Evolutionary conservation across 208 protist genomes (phyloP).

Genomic region (Endotrypanum monterogeii): DNA sequence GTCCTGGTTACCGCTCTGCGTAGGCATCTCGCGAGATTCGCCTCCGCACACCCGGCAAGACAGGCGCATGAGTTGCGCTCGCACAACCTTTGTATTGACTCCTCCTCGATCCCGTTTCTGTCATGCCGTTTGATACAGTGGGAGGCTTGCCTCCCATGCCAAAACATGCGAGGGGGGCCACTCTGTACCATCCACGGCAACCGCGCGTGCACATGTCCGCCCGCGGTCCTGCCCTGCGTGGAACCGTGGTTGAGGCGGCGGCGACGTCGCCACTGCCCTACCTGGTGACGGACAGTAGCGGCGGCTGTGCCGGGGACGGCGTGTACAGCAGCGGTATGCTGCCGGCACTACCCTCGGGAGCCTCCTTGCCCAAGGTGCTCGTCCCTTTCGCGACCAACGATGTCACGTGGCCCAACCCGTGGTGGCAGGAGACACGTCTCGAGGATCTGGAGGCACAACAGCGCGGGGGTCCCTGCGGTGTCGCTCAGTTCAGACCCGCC

Average conservation of each 20-base stretch:
- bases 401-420: conserved; percentile 7
- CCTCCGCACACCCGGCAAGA: neutral
- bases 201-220: neutral
- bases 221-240: neutral
- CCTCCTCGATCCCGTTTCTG: neutral
- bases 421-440: conserved; percentile 6
- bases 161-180: conserved; percentile 8
- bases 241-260: neutral
- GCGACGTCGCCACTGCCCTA: neutral
- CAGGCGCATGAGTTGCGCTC: neutral
- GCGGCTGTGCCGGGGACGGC: neutral
- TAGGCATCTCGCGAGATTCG: neutral
- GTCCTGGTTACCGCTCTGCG: neutral
- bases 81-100: neutral
- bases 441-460: conserved; percentile 8
- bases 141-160: conserved; percentile 24
- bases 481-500: conserved; percentile 12
- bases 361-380: neutral
- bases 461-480: conserved; percentile 1
- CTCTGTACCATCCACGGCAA: conserved; percentile 27
- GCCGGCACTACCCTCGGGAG: neutral
- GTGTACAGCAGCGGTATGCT: neutral
- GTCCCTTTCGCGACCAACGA: neutral
- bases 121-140: conserved; percentile 26
- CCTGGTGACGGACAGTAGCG: neutral